phyloP scores from a whole-genome alignment of 371 early-diverging fungal genomes.

The Zychaea mexicana region DNA sequence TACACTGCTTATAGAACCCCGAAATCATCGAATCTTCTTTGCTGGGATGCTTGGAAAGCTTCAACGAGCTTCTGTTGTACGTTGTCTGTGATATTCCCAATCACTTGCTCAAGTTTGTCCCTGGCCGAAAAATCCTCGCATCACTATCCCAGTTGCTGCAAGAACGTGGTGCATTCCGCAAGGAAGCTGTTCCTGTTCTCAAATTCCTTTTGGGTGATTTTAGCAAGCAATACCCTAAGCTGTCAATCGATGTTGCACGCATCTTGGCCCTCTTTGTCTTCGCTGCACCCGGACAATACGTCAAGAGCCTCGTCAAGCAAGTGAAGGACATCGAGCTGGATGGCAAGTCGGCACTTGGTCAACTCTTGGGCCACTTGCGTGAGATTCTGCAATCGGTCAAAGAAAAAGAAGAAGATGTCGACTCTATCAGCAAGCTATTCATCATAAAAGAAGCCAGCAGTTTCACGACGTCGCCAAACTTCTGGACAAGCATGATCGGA shows the following conservation, averaged over 20 bases:
- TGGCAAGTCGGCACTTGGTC: not conserved
- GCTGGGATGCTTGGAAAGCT: constrained; percentile 53
- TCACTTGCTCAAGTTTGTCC: constrained; percentile 31
- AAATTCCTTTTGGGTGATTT: constrained; percentile 36
- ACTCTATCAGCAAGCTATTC: constrained; percentile 23
- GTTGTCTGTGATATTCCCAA: constrained; percentile 36
- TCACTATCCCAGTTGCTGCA: constrained; percentile 27
- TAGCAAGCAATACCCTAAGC: constrained; percentile 23
- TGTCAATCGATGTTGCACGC: constrained; percentile 26
- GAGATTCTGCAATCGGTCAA: not conserved
- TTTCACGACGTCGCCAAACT: constrained; percentile 19
- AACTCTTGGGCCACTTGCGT: not conserved
- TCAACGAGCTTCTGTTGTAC: constrained; percentile 44
- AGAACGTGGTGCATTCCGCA: constrained; percentile 28
- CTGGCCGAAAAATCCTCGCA: constrained; percentile 38
- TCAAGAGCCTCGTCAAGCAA: constrained; percentile 5
- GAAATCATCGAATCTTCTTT: constrained; percentile 59
- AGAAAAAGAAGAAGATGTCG: not conserved
- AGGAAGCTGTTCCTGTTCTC: constrained; percentile 26
- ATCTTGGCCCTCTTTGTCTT: constrained; percentile 36
- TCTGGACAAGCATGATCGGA: constrained; percentile 37
- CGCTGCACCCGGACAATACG: constrained; percentile 20
- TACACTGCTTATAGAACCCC: constrained; percentile 17
- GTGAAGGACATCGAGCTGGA: not conserved
- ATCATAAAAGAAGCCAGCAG: constrained; percentile 36